These are phyloP conservation scores for Fusarium chuoi DNA, from an alignment of 2,329 filamentous ascomycete species.

Conservation along the genomic window DNA sequence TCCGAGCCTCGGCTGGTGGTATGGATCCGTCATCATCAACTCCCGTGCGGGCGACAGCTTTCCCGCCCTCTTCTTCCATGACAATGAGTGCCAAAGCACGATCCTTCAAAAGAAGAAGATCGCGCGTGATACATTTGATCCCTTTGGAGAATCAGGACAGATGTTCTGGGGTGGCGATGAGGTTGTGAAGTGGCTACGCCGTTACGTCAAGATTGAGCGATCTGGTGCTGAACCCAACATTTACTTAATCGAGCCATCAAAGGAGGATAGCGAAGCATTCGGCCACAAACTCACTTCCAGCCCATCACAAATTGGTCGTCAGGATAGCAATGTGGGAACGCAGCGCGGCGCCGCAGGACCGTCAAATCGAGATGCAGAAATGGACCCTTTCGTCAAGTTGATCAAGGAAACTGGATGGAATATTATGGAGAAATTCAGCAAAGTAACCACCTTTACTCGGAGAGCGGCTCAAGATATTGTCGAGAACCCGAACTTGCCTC, in stretches of 20 bases:
- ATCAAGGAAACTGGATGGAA: conserved; percentile 97
- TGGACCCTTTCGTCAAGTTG: conserved; percentile 94
- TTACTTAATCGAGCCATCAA: conserved; percentile 87
- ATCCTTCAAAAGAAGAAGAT: conserved; percentile 92
- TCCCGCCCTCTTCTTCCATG: conserved; percentile 96
- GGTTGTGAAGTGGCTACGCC: conserved; percentile 87
- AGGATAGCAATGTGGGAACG: conserved; percentile 48
- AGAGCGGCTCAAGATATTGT: conserved; percentile 91
- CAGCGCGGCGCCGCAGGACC: conserved; percentile 49
- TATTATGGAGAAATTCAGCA: conserved; percentile 94
- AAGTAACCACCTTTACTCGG: conserved; percentile 94
- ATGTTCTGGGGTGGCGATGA: conserved; percentile 99
- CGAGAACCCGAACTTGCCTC: conserved; percentile 90
- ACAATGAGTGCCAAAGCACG: conserved; percentile 94
- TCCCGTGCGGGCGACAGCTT: conserved; percentile 91
- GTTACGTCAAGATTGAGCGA: conserved; percentile 84
- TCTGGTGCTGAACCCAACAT: conserved; percentile 89
- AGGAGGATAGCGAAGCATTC: conserved; percentile 87
- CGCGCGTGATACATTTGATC: conserved; percentile 86
- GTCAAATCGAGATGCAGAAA: conserved; percentile 71
- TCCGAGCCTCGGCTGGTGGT: conserved; percentile 98
- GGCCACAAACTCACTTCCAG: conserved; percentile 67
- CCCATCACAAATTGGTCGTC: conserved; percentile 36
- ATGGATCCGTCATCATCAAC: conserved; percentile 94
- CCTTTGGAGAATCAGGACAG: conserved; percentile 83